A percentile compares a stretch with the other conserved stretches of the same genome.
phyloP scores from a whole-genome alignment of 1,139 yeast species.

The Candida freyschussii region DNA sequence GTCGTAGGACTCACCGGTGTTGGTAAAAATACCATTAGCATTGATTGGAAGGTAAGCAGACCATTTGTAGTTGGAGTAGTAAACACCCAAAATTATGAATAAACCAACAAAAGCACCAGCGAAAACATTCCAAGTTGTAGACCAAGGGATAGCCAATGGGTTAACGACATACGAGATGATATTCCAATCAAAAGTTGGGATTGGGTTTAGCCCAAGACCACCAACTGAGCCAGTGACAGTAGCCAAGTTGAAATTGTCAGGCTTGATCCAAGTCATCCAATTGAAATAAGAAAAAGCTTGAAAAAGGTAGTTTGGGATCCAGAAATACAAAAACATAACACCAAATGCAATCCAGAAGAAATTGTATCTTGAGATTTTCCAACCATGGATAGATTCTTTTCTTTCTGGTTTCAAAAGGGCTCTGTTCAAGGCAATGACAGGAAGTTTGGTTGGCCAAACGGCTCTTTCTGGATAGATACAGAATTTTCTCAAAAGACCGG shows the following conservation, averaged over 20 bases:
- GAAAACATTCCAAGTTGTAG: constrained; percentile 48
- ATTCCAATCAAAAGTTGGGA: constrained; percentile 51
- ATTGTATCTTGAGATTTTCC: constrained; percentile 43
- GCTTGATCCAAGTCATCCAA: constrained; percentile 64
- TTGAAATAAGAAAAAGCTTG: constrained; percentile 48
- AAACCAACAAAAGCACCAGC: constrained; percentile 40
- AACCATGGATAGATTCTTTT: constrained; percentile 43
- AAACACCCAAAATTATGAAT: constrained; percentile 41
- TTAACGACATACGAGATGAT: constrained; percentile 48
- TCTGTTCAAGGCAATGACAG: constrained; percentile 50
- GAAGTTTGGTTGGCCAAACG: constrained; percentile 54
- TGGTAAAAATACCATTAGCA: constrained; percentile 34
- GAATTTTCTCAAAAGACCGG: constrained; percentile 54
- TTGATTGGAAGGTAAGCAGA: constrained; percentile 48
- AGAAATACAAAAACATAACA: constrained; percentile 44
- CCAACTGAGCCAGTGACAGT: constrained; percentile 45
- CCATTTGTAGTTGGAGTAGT: constrained; percentile 47
- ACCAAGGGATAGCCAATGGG: constrained; percentile 65
- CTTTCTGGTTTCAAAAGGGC: constrained; percentile 44
- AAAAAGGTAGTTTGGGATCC: constrained; percentile 54
- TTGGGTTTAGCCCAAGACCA: constrained; percentile 56
- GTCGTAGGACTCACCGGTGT: constrained; percentile 42
- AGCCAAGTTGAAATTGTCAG: constrained; percentile 48
- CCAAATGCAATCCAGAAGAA: constrained; percentile 38
- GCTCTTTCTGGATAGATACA: constrained; percentile 52